phyloP scores from a whole-genome alignment of 495 filamentous ascomycete genomes.

The Diplogelasinospora grovesii region DNA sequence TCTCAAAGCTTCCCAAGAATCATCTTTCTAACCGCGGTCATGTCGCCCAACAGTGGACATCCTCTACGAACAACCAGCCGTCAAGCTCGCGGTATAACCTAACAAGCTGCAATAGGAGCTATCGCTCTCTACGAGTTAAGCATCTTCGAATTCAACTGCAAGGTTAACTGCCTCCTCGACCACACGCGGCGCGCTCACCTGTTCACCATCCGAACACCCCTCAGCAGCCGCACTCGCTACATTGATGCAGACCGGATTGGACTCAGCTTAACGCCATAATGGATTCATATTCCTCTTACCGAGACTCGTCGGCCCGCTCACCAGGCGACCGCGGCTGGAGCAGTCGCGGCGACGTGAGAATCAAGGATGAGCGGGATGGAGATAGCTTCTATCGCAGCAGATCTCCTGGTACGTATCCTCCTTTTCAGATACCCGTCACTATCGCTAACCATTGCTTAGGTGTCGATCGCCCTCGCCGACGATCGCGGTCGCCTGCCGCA shows the following conservation, averaged over 20 bases:
- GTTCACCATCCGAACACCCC: not conserved
- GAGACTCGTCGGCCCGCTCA: conserved; percentile 41
- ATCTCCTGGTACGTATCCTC: conserved; percentile 50
- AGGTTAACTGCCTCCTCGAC: too few relatives aligned
- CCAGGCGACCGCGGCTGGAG: conserved; percentile 44
- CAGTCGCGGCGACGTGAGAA: conserved; percentile 40
- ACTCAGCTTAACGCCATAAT: conserved; percentile 18
- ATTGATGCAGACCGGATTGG: too few relatives aligned
- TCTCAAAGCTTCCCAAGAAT: conserved; percentile 26
- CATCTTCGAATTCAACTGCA: too few relatives aligned
- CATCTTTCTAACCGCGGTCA: conserved; percentile 47
- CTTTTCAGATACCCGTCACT: conserved; percentile 2
- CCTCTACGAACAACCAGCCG: conserved; percentile 15
- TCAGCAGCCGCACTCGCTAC: too few relatives aligned
- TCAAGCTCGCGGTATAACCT: conserved; percentile 20
- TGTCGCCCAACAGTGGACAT: conserved; percentile 42
- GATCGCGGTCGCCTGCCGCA: conserved; percentile 64
- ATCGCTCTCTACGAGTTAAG: too few relatives aligned
- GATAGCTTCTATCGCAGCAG: conserved; percentile 49
- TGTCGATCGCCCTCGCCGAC: conserved; percentile 43
- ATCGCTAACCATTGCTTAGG: conserved; percentile 18
- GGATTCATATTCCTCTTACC: conserved; percentile 42
- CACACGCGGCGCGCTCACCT: not conserved
- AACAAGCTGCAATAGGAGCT: conserved; percentile 19
- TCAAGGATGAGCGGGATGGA: conserved; percentile 38